Percentiles rank a stretch among this genome's conserved stretches.
These are phyloP conservation scores for Boletus subparvulus DNA, from an alignment of 768 basidiomycete genomes.

Conservation along the genomic window DNA sequence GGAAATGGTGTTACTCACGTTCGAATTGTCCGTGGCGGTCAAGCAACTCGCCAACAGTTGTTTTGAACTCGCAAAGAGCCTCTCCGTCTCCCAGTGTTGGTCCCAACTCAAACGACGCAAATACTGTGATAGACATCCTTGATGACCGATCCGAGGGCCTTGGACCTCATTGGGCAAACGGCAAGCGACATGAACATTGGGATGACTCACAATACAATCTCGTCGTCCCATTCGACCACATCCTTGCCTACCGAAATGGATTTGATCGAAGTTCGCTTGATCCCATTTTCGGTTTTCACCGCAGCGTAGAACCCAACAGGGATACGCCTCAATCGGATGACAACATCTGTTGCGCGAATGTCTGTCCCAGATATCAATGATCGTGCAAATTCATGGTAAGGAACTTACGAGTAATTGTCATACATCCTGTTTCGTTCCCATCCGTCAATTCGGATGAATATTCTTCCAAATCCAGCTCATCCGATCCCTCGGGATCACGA, in stretches of 20 bases:
- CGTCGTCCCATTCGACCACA: conserved; percentile 1
- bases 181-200: neutral
- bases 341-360: neutral
- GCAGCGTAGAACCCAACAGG: neutral
- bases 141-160: neutral
- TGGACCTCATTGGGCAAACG: neutral
- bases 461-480: neutral
- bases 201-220: neutral
- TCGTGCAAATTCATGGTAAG: too few species aligned
- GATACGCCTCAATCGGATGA: neutral
- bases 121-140: neutral
- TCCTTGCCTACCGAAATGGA: neutral
- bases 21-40: neutral
- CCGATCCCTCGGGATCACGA: neutral
- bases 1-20: neutral
- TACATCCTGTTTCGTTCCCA: neutral
- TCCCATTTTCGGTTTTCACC: neutral
- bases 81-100: conserved; percentile 8
- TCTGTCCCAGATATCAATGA: neutral
- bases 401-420: neutral
- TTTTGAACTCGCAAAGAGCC: neutral
- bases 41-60: neutral
- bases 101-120: conserved; percentile 8
- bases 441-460: neutral
- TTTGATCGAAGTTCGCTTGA: neutral